Percentiles rank a stretch among this genome's conserved stretches.
phyloP scores from a whole-genome alignment of 345 rosid species.

The Acer negundo region DNA sequence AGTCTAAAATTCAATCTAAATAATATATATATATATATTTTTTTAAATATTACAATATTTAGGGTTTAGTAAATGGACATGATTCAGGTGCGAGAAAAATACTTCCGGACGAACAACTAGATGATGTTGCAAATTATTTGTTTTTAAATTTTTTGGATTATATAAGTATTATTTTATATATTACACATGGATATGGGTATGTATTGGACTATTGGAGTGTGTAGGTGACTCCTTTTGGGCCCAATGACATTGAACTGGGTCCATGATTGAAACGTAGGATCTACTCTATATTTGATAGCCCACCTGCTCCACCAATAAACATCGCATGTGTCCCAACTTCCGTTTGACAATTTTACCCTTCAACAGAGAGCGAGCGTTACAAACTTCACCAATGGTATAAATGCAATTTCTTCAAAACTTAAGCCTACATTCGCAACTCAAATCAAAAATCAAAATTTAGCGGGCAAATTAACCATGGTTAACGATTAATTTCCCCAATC shows the following conservation, averaged over 20 bases:
- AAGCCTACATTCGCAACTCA: neutral
- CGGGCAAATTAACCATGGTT: constrained; percentile 32
- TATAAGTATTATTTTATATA: no score
- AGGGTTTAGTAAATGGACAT: no score
- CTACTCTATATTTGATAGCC: neutral
- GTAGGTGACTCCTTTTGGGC: neutral
- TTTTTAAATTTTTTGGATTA: no score
- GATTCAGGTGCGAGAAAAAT: no score
- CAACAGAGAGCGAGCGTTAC: neutral
- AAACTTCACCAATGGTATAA: constrained; percentile 4
- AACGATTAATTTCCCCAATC: neutral
- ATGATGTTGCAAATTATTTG: no score
- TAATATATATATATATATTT: no score
- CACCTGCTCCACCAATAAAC: neutral
- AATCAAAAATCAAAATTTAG: constrained; percentile 25
- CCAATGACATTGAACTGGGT: neutral
- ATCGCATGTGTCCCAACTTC: neutral
- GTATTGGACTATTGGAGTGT: neutral
- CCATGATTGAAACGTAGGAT: neutral
- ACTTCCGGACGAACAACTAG: no score
- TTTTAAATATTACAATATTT: no score
- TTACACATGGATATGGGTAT: neutral
- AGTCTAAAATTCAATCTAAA: no score
- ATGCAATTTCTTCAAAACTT: constrained; percentile 9
- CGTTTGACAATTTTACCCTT: neutral